phyloP scores from a whole-genome alignment of 306 rosid genomes.

The Astragalus membranaceus region DNA sequence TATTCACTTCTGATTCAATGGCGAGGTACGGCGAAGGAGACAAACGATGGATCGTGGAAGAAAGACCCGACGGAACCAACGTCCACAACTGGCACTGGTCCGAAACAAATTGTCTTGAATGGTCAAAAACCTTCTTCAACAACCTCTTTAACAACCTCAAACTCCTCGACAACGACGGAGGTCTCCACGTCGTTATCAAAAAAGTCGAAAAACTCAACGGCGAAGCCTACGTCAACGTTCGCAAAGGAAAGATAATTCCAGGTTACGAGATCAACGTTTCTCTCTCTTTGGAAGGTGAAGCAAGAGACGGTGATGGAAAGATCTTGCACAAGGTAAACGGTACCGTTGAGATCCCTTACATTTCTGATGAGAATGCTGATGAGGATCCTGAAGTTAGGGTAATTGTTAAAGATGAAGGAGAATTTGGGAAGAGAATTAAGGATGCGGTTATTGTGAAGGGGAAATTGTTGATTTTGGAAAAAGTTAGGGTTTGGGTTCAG shows the following conservation, averaged over 20 bases:
- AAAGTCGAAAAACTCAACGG: slow-evolving; percentile 55
- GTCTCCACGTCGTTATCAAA: slow-evolving; percentile 31
- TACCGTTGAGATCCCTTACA: slow-evolving; percentile 66
- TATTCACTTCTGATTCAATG: slow-evolving; percentile 24
- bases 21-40: slow-evolving; percentile 92
- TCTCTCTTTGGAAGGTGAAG: slow-evolving; percentile 75
- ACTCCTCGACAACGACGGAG: slow-evolving; percentile 42
- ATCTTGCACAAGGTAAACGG: slow-evolving; percentile 59
- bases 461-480: slow-evolving; percentile 63
- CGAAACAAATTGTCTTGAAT: slow-evolving; percentile 79
- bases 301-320: slow-evolving; percentile 48
- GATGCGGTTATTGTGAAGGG: slow-evolving; percentile 60
- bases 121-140: slow-evolving; percentile 62
- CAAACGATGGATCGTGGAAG: slow-evolving; percentile 97
- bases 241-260: slow-evolving; percentile 87
- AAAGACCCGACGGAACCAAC: slow-evolving; percentile 83
- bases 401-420: slow-evolving; percentile 60
- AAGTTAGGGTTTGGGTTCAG: slow-evolving; percentile 64
- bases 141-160: slow-evolving; percentile 48
- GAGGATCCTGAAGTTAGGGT: slow-evolving; percentile 86
- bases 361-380: slow-evolving; percentile 87
- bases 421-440: slow-evolving; percentile 54
- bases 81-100: slow-evolving; percentile 99
- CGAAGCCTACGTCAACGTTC: slow-evolving; percentile 86
- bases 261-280: slow-evolving; percentile 68